These are phyloP conservation scores for Nakazawaea wyomingensis DNA, from an alignment of 805 yeast genomes.

Conservation along the genomic window DNA sequence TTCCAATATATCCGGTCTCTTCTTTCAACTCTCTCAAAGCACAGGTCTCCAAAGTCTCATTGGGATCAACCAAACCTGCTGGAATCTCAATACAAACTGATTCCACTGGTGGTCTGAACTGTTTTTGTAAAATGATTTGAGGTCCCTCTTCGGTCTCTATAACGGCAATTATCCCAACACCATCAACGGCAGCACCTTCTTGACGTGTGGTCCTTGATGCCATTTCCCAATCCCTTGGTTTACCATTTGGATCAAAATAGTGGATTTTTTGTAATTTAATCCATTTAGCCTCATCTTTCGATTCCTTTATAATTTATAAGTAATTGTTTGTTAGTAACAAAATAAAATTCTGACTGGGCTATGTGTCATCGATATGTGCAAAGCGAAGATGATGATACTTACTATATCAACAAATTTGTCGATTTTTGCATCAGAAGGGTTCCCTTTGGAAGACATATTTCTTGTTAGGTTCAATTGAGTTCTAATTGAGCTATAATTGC, in stretches of 20 bases:
- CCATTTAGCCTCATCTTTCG: constrained; percentile 60
- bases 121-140: constrained; percentile 66
- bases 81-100: constrained; percentile 92
- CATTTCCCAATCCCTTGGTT: constrained; percentile 80
- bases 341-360: no score
- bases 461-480: constrained; percentile 19
- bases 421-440: constrained; percentile 25
- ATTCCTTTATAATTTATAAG: constrained; percentile 7
- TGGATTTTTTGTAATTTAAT: constrained; percentile 59
- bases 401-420: constrained; percentile 26
- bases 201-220: constrained; percentile 77
- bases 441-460: constrained; percentile 7
- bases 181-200: constrained; percentile 63
- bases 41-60: constrained; percentile 69
- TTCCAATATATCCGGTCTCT: constrained; percentile 90
- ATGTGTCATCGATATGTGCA: no score
- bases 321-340: neutral
- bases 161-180: constrained; percentile 84
- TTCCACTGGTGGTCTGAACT: constrained; percentile 87
- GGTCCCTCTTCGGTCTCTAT: constrained; percentile 47
- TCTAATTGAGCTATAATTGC: constrained; percentile 8
- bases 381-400: neutral
- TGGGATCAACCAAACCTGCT: constrained; percentile 88
- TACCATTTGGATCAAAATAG: constrained; percentile 71
- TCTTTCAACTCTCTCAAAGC: constrained; percentile 86